Evolutionary conservation across 495 filamentous ascomycete species (phyloP).

Genomic region (Penicillium taxi): DNA sequence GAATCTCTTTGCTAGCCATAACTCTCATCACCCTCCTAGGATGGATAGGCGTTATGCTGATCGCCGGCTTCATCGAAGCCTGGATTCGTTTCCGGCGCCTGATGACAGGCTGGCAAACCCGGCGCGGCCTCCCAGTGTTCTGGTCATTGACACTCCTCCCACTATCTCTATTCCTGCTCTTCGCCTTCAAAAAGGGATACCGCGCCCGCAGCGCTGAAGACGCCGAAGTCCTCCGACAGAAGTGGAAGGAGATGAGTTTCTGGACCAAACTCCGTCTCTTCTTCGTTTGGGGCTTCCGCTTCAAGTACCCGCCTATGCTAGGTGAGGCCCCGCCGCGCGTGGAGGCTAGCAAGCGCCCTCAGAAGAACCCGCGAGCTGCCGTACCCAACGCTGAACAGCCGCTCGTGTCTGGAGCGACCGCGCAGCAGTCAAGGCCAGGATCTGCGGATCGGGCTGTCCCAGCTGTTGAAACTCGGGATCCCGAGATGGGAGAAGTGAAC

Average conservation of each 20-base stretch:
- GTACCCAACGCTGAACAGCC: slow-evolving; percentile 11
- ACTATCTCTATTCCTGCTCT: slow-evolving; percentile 32
- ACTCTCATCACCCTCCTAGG: slow-evolving; percentile 33
- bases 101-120: slow-evolving; percentile 41
- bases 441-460: not conserved
- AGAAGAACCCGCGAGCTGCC: slow-evolving; percentile 14
- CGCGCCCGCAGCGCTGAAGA: slow-evolving; percentile 33
- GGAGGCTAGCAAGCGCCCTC: slow-evolving; percentile 19
- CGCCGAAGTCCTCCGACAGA: slow-evolving; percentile 29
- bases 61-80: slow-evolving; percentile 42
- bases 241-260: slow-evolving; percentile 36
- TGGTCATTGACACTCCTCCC: slow-evolving; percentile 34
- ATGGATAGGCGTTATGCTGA: slow-evolving; percentile 34
- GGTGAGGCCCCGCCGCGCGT: slow-evolving; percentile 26
- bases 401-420: not conserved
- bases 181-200: slow-evolving; percentile 32
- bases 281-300: slow-evolving; percentile 44
- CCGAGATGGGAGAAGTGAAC: slow-evolving; percentile 7
- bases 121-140: slow-evolving; percentile 41
- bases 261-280: slow-evolving; percentile 37
- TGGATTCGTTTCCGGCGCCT: slow-evolving; percentile 45
- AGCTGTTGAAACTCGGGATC: not conserved
- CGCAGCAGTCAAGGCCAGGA: not conserved
- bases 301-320: slow-evolving; percentile 36
- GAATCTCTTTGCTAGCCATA: slow-evolving; percentile 25